A percentile compares a stretch with the other conserved stretches of the same genome.
Evolutionary conservation across 331 rosid genomes (phyloP).

Genomic region (Malus hybrid): DNA sequence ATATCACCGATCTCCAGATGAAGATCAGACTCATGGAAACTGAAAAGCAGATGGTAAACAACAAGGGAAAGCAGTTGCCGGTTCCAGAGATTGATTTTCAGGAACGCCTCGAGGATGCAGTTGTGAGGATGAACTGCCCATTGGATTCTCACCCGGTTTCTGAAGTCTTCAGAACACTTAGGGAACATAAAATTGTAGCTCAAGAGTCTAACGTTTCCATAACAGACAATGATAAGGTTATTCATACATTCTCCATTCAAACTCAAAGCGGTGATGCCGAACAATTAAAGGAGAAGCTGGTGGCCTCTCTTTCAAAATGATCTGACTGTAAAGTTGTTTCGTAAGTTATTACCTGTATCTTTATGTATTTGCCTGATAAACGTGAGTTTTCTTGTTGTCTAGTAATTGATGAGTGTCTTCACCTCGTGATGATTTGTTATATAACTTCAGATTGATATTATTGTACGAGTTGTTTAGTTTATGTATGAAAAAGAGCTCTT

Average conservation of each 20-base stretch:
- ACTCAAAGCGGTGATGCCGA: slow-evolving; percentile 60
- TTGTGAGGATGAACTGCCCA: slow-evolving; percentile 69
- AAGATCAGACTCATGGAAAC: slow-evolving; percentile 81
- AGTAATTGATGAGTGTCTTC: slow-evolving; percentile 9
- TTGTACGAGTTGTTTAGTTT: slow-evolving; percentile 4
- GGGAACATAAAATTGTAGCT: slow-evolving; percentile 51
- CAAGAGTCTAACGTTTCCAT: slow-evolving; percentile 44
- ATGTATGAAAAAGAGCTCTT: not conserved
- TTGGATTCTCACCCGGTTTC: slow-evolving; percentile 81
- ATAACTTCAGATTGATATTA: not conserved
- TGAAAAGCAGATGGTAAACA: slow-evolving; percentile 52
- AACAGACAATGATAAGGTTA: slow-evolving; percentile 23
- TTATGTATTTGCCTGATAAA: not conserved
- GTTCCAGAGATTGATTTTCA: slow-evolving; percentile 74
- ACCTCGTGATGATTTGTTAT: not conserved
- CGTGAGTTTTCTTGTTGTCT: slow-evolving; percentile 11
- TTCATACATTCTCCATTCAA: slow-evolving; percentile 71
- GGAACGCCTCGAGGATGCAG: slow-evolving; percentile 61
- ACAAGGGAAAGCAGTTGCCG: slow-evolving; percentile 29
- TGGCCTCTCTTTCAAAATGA: slow-evolving; percentile 57
- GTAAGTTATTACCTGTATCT: slow-evolving; percentile 11
- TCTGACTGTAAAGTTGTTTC: slow-evolving; percentile 11
- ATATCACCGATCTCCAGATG: slow-evolving; percentile 83
- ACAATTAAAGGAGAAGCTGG: slow-evolving; percentile 78
- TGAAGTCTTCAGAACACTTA: slow-evolving; percentile 22